Conservation (phyloP, 805 yeast genomes). For the Candida corydali region DNA sequence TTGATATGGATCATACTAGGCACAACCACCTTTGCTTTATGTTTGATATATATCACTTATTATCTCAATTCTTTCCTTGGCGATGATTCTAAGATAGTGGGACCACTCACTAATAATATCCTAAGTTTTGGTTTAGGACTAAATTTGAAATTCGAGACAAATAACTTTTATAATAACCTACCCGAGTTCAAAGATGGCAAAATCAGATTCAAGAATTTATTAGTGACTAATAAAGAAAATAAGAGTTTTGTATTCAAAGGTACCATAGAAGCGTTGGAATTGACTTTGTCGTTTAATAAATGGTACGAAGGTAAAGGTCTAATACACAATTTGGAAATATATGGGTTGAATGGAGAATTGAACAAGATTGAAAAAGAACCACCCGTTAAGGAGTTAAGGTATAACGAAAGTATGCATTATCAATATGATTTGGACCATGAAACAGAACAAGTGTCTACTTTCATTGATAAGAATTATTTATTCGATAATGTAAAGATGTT, state of each 20-base stretch:
- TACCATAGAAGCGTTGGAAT: slow-evolving; percentile 37
- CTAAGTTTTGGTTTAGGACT: slow-evolving; percentile 38
- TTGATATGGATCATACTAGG: slow-evolving; percentile 52
- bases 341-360: slow-evolving; percentile 43
- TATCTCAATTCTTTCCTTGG: slow-evolving; percentile 1
- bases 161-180: slow-evolving; percentile 31
- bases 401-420: slow-evolving; percentile 26
- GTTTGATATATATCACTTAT: slow-evolving; percentile 42
- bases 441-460: slow-evolving; percentile 8
- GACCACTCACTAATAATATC: slow-evolving; percentile 30
- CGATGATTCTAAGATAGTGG: slow-evolving; percentile 25
- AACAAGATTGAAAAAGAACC: slow-evolving; percentile 10
- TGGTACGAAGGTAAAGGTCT: slow-evolving; percentile 56
- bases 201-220: slow-evolving; percentile 42
- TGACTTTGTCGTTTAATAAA: slow-evolving; percentile 47
- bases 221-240: slow-evolving; percentile 14
- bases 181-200: slow-evolving; percentile 49
- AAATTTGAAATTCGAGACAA: slow-evolving; percentile 31
- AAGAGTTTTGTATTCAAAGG: slow-evolving; percentile 25
- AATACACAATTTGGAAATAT: slow-evolving; percentile 44
- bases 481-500: slow-evolving; percentile 41
- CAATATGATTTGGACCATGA: slow-evolving; percentile 30
- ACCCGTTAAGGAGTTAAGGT: slow-evolving; percentile 15
- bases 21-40: slow-evolving; percentile 53
- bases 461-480: slow-evolving; percentile 29